A percentile compares a stretch with the other conserved stretches of the same genome.
These are phyloP conservation scores for Apiospora malaysiana DNA, from an alignment of 2,329 filamentous ascomycete species.

Conservation along the genomic window DNA sequence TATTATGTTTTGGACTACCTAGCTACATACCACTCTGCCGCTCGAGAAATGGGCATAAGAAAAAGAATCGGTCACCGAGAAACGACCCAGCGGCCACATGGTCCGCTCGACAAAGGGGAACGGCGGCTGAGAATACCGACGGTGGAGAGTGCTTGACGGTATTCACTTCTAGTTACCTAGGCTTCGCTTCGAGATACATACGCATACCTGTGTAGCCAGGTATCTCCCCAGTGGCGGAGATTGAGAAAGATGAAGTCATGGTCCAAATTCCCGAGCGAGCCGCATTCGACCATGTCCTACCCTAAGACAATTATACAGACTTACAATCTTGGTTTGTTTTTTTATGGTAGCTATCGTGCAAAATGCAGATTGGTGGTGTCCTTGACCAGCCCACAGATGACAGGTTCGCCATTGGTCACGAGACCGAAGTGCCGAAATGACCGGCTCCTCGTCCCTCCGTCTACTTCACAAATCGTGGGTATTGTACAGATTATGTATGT, in stretches of 20 bases:
- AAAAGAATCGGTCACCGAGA: not conserved
- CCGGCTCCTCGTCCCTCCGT: slow-evolving; percentile 1
- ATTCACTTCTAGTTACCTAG: not conserved
- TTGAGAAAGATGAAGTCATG: too few species aligned
- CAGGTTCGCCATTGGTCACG: not conserved
- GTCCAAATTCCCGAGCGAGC: too few species aligned
- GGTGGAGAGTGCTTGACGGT: not conserved
- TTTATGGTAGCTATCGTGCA: not conserved
- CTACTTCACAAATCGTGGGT: not conserved
- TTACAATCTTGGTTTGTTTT: not conserved
- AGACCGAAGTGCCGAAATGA: slow-evolving; percentile 13
- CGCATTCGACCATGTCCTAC: too few species aligned
- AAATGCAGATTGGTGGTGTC: too few species aligned
- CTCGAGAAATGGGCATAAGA: not conserved
- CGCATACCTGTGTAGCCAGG: too few species aligned
- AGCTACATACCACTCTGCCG: too few species aligned
- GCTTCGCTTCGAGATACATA: too few species aligned
- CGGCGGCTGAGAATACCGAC: not conserved
- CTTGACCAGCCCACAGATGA: not conserved
- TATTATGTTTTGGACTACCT: not conserved
- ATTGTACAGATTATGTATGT: not conserved
- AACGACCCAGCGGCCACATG: not conserved
- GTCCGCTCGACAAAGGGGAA: not conserved
- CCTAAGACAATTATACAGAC: too few species aligned
- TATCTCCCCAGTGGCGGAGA: too few species aligned